A percentile compares a stretch with the other conserved stretches of the same genome.
phyloP scores from a whole-genome alignment of 2,329 filamentous ascomycete genomes.

The Blumeriella jaapii region DNA sequence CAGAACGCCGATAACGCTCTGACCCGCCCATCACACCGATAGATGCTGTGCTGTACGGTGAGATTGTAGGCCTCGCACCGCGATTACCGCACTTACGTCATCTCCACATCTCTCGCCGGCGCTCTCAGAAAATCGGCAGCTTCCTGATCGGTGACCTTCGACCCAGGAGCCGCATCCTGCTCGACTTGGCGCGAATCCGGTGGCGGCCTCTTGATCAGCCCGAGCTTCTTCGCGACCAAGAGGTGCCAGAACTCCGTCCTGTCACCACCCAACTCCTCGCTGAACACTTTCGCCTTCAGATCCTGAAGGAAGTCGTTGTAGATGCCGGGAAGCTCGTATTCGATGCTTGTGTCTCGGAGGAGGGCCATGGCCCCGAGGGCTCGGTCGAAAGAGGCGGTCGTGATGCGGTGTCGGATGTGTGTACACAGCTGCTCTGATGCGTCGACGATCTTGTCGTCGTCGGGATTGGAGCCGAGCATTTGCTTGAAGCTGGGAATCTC shows the following conservation, averaged over 20 bases:
- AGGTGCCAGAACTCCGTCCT: conserved; percentile 69
- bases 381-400: conserved; percentile 41
- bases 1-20: too few species aligned
- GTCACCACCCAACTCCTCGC: conserved; percentile 57
- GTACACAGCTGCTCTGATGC: conserved; percentile 63
- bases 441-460: conserved; percentile 42
- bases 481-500: conserved; percentile 87
- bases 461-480: conserved; percentile 49
- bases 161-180: conserved; percentile 34
- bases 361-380: too few species aligned
- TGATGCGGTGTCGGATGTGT: conserved; percentile 59
- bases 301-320: conserved; percentile 65
- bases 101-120: too few species aligned
- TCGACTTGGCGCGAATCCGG: too few species aligned
- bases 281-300: conserved; percentile 62
- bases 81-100: too few species aligned
- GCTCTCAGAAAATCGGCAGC: conserved; percentile 39
- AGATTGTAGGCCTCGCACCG: too few species aligned
- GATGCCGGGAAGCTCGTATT: conserved; percentile 60
- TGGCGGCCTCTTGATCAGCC: conserved; percentile 62
- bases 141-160: conserved; percentile 56
- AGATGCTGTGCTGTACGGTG: too few species aligned
- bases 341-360: conserved; percentile 63
- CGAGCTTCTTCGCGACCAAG: conserved; percentile 46
- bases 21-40: too few species aligned